A percentile compares a stretch with the other conserved stretches of the same genome.
These are phyloP conservation scores for Alternaria sp. DNA, from an alignment of 2,329 filamentous ascomycete genomes.

Conservation along the genomic window DNA sequence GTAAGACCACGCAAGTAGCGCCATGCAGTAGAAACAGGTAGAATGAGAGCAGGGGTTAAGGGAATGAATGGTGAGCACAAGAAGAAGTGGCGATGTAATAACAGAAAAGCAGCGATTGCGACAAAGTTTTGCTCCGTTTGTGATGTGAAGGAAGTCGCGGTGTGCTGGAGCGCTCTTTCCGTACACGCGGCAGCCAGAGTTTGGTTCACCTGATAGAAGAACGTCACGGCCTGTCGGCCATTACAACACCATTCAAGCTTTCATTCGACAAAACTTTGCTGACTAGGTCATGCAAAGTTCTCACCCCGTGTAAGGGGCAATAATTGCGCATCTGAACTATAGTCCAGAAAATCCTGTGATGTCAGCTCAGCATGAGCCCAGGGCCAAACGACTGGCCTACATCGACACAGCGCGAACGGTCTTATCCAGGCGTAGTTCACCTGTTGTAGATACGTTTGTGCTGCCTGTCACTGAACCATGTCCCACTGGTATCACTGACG, in stretches of 20 bases:
- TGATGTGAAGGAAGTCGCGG: constrained; percentile 3
- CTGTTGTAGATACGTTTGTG: neutral
- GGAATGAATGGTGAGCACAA: neutral
- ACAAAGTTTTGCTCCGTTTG: neutral
- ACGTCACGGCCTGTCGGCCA: neutral
- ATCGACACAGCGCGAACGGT: neutral
- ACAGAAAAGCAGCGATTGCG: neutral
- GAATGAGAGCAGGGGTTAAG: neutral
- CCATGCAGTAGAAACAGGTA: neutral
- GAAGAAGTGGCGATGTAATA: neutral
- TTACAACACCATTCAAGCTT: neutral
- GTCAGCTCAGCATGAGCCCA: neutral
- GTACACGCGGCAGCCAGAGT: neutral
- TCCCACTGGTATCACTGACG: neutral
- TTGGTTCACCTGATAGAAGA: constrained; percentile 45
- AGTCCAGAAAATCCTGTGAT: neutral
- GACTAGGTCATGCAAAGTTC: neutral
- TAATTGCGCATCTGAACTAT: neutral
- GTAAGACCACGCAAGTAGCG: neutral
- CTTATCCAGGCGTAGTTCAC: neutral
- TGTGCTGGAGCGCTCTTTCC: neutral
- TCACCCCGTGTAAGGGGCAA: neutral
- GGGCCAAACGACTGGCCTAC: neutral
- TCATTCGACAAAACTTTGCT: neutral
- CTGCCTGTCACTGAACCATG: neutral